Evolutionary conservation across 2,329 filamentous ascomycete genomes (phyloP).

Genomic region (Colletotrichum chlorophyti): DNA sequence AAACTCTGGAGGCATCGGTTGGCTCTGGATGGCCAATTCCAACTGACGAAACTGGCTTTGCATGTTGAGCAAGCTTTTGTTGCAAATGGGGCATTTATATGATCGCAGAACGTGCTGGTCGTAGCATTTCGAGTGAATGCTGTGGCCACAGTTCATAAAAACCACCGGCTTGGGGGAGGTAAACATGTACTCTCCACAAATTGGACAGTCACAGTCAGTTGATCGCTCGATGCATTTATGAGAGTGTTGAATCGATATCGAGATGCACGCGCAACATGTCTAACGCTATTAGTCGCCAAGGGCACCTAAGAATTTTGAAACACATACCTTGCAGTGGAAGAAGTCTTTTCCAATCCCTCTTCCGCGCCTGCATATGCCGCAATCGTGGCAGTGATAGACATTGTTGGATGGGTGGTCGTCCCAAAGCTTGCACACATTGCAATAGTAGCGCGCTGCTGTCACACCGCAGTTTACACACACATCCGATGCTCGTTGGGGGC

Average conservation of each 20-base stretch:
- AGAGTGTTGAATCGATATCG: constrained; percentile 81
- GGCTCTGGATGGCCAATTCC: constrained; percentile 83
- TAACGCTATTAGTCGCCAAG: constrained; percentile 39
- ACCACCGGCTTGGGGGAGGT: constrained; percentile 87
- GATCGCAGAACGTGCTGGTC: constrained; percentile 86
- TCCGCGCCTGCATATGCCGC: constrained; percentile 91
- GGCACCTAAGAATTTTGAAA: not conserved
- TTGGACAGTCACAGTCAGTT: constrained; percentile 94
- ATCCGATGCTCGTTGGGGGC: constrained; percentile 82
- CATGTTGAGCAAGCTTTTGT: constrained; percentile 97
- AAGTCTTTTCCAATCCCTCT: constrained; percentile 95
- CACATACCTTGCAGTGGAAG: constrained; percentile 90
- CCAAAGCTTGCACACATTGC: constrained; percentile 94
- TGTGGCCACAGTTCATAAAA: constrained; percentile 95
- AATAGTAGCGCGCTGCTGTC: constrained; percentile 88
- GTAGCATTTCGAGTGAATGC: constrained; percentile 91
- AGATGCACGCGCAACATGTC: constrained; percentile 94
- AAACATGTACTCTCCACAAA: constrained; percentile 97
- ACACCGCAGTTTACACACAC: constrained; percentile 79
- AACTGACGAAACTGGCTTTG: constrained; percentile 91
- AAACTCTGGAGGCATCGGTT: constrained; percentile 92
- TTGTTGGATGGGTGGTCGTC: constrained; percentile 89
- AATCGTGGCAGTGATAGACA: constrained; percentile 96
- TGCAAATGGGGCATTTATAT: constrained; percentile 97
- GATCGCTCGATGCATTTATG: constrained; percentile 95